Base-by-base conservation (phyloP, 129 eudicot species). In the Helianthus tuberosus region DNA sequence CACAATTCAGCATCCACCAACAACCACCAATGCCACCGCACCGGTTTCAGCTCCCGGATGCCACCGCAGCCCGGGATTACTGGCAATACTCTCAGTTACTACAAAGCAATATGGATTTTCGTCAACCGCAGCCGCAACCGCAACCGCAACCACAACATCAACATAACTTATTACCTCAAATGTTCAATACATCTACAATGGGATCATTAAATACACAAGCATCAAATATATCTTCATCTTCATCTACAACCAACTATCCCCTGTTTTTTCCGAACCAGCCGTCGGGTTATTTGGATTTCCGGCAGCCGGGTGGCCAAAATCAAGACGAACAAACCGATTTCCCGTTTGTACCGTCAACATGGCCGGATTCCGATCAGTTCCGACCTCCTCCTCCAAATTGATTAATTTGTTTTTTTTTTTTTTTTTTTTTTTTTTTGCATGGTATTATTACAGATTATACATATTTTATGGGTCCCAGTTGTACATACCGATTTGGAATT, bases 81-180 rank as follows among this genome's bases (percentile, higher is more conserved):
- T 86, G 86, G 93, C 83, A 85, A 57, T 93, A 93, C 80, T 88
- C 96, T 12, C 96, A 83, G 20, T 68, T 93, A 71, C 77, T 93
- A 0, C 92, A 84, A 71, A 83, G 69, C 63, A 32, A 67, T 6
- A 38, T 64, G 8, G 87, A 84, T 20, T 67, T 80, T 53, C 53
- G 51, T 14, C 72, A 27, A 1, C 74, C 60, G 43, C 81, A 65
- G 4, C 57, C 63, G 16, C 78, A 74, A 54, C 27, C 64, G 23
- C 44, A 39, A 38, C 43, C n/a, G n/a, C n/a, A n/a, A n/a, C n/a
- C n/a, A n/a, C n/a, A n/a, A n/a, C n/a, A n/a, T n/a, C n/a, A n/a
- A n/a, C n/a, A 38, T 39, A 39, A 39, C 27, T 59, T 79, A 47
- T 35, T 83, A 35, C 74, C 82, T 11, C 88, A 84, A 11, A 86